Evolutionary conservation across 306 rosid genomes (phyloP), one percentile per base, ranked within the genome.

Genomic region (Dicorynia guianensis): DNA sequence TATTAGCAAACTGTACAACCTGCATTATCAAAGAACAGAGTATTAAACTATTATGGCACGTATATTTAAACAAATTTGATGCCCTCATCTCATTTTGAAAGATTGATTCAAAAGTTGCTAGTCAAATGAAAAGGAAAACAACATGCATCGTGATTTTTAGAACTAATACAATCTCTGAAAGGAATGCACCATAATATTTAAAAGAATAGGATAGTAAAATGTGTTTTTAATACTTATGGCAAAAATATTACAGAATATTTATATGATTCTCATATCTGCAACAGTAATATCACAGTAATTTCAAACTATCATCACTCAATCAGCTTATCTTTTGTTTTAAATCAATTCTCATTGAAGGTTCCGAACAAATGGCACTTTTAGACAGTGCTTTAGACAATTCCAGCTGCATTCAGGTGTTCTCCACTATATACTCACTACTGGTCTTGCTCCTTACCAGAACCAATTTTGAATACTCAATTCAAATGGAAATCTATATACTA

Each of bases 1-100:
- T 85, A 61, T 89, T 88, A 59, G 96, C 91, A 80, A 94, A 94
- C 61, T 87, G 86, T 47, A 86, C 88, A 78, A 94, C 91, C 98
- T 94, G 93, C 89, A 84, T 75, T 33, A 30, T 3, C 33, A 53
- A 76, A 48, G 47, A 64, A 64, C 54, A 62, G n/a, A n/a, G 46
- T 49, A 52, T 66, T 74, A 10, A 55, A 55, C 14, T 69, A 20
- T 52, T 15, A 36, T 53, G 63, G 69, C 59, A 63, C 25, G 49
- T 34, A 46, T 14, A 34, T 54, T 43, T 25, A 66, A 77, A 62
- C 55, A 40, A 70, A 47, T 20, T 34, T 59, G 46, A 36, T 35
- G 43, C 74, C 35, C 9, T 14, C 35, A 73, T 39, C 73, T 56
- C 62, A 73, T 76, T 56, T 13, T n/a, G 75, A 78, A 56, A 9